Conservation (phyloP, 345 rosid species). For the Odontarrhena argentea region DNA sequence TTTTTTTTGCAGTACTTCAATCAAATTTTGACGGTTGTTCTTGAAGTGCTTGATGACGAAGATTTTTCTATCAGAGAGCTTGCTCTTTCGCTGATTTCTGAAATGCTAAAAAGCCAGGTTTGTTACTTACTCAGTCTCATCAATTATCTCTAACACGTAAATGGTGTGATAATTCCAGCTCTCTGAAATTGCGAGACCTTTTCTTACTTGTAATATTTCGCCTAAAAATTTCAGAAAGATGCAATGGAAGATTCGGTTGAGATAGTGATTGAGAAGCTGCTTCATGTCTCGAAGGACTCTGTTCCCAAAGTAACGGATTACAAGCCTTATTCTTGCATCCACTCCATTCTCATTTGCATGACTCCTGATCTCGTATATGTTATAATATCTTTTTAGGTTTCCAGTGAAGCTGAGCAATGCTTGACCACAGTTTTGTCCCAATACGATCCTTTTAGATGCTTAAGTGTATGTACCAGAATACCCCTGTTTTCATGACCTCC, state of each 20-base stretch:
- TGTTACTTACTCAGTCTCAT: conserved; percentile 23
- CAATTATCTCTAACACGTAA: not conserved
- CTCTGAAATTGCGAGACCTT: not conserved
- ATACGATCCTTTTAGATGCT: conserved; percentile 95
- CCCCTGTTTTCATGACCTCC: conserved; percentile 16
- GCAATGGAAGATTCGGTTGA: conserved; percentile 92
- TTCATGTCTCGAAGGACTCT: conserved; percentile 75
- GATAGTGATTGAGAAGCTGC: conserved; percentile 89
- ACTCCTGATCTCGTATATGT: conserved; percentile 25
- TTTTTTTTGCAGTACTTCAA: conserved; percentile 80
- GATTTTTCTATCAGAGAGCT: conserved; percentile 73
- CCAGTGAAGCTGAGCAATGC: conserved; percentile 90
- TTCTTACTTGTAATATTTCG: conserved; percentile 32
- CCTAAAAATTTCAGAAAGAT: conserved; percentile 62
- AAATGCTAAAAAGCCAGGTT: conserved; percentile 93
- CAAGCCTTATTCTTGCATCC: conserved; percentile 17
- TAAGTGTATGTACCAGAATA: conserved; percentile 63
- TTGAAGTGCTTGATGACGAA: conserved; percentile 83
- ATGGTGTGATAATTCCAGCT: conserved; percentile 12
- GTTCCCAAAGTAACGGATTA: conserved; percentile 62
- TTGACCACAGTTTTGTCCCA: conserved; percentile 72
- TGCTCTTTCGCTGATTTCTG: conserved; percentile 72
- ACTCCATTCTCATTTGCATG: not conserved
- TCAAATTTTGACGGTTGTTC: conserved; percentile 94
- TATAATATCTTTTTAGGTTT: conserved; percentile 53